phyloP scores from a whole-genome alignment of 2,329 filamentous ascomycete genomes.

The Emergomyces africanus region DNA sequence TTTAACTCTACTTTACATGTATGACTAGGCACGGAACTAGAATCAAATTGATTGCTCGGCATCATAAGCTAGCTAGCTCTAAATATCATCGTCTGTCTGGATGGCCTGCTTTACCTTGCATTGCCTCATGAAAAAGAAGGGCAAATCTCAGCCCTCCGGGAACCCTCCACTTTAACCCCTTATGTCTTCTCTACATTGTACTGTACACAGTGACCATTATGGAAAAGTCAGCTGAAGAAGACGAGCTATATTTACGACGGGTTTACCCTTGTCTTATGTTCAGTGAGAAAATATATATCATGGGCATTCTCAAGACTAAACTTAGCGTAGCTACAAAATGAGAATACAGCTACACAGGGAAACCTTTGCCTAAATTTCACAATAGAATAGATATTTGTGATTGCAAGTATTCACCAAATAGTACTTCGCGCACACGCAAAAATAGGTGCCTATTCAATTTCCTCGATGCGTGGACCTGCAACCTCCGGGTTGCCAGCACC shows the following conservation, averaged over 20 bases:
- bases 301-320: neutral
- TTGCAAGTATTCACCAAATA: neutral
- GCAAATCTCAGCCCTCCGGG: neutral
- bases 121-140: neutral
- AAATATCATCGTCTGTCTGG: neutral
- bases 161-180: neutral
- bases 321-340: neutral
- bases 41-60: neutral
- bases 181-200: neutral
- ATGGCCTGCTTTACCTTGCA: neutral
- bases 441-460: conserved; percentile 24
- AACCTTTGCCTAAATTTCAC: neutral
- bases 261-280: neutral
- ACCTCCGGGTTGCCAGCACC: conserved; percentile 11
- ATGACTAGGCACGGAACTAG: neutral
- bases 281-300: neutral
- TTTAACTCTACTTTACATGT: neutral
- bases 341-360: neutral
- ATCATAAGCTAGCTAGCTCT: neutral
- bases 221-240: neutral
- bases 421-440: neutral
- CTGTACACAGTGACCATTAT: neutral
- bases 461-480: conserved; percentile 26
- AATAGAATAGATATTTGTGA: neutral
- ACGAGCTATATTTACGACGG: neutral